phyloP scores from a whole-genome alignment of 129 eudicot species.

The Rutidosis leptorrhynchoides region DNA sequence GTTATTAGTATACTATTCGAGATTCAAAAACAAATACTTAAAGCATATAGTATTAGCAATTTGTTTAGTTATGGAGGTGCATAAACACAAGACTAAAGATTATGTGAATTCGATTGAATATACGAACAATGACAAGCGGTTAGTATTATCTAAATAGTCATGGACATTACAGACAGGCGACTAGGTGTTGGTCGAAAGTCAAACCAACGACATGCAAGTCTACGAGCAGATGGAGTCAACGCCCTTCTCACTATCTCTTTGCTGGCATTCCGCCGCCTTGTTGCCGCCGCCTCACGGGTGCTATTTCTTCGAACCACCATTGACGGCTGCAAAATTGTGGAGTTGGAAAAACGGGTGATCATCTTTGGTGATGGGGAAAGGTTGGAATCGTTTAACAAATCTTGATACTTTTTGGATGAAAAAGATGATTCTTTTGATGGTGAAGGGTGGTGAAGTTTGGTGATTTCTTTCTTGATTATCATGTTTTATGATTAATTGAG shows the following conservation, averaged over 20 bases:
- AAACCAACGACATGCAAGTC: constrained; percentile 57
- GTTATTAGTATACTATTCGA: constrained; percentile 33
- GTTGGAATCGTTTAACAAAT: constrained; percentile 14
- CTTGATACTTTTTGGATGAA: constrained; percentile 26
- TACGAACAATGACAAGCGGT: constrained; percentile 4
- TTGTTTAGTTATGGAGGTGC: constrained; percentile 22
- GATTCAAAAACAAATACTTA: constrained; percentile 3
- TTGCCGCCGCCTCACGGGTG: constrained; percentile 9
- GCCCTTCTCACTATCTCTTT: constrained; percentile 65
- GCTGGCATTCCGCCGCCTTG: constrained; percentile 38
- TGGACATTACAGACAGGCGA: constrained; percentile 62
- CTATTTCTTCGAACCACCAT: constrained; percentile 10
- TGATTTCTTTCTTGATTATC: constrained; percentile 39
- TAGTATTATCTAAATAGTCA: constrained; percentile 21
- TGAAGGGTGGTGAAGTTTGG: constrained; percentile 30
- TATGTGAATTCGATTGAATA: background rate
- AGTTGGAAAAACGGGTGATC: background rate
- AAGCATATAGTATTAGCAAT: constrained; percentile 19
- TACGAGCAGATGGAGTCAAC: constrained; percentile 47
- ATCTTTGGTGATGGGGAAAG: constrained; percentile 5
- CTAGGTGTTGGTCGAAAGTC: constrained; percentile 72
- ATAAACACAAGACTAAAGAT: constrained; percentile 9
- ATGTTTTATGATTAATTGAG: constrained; percentile 19
- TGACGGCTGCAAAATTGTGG: constrained; percentile 11
- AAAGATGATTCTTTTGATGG: constrained; percentile 26